Evolutionary conservation across 441 rosid genomes (phyloP).

Genomic region (Pelargonium exstipulatum): DNA sequence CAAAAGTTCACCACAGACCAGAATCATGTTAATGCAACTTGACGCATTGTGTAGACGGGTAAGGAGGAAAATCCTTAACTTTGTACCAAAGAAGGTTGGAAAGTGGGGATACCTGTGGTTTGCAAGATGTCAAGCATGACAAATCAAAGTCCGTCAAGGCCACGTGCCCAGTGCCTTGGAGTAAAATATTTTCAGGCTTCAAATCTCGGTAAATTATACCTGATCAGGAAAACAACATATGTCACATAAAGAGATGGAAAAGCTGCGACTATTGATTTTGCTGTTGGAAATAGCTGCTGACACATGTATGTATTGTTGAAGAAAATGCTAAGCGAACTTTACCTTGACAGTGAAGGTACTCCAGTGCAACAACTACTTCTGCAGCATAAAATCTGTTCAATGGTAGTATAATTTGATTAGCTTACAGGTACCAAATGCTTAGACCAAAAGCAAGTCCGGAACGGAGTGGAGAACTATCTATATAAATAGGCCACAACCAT

Average conservation of each 20-base stretch:
- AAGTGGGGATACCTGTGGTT: slow-evolving; percentile 59
- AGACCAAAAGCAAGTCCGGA: background rate
- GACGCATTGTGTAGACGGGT: background rate
- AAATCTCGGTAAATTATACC: slow-evolving; percentile 91
- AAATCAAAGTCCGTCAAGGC: slow-evolving; percentile 87
- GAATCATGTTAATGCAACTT: background rate
- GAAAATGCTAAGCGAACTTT: slow-evolving; percentile 12
- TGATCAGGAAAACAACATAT: slow-evolving; percentile 24
- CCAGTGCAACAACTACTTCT: slow-evolving; percentile 79
- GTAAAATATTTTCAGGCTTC: slow-evolving; percentile 86
- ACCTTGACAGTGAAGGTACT: slow-evolving; percentile 99
- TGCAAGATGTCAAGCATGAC: slow-evolving; percentile 90
- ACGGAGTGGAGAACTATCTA: too few relatives aligned
- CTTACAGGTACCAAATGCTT: background rate
- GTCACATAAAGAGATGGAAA: slow-evolving; percentile 4
- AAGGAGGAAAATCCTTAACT: background rate
- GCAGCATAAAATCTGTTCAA: slow-evolving; percentile 75
- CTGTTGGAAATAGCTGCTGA: too few relatives aligned
- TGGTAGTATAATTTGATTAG: background rate
- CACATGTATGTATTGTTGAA: background rate
- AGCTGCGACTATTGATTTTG: background rate
- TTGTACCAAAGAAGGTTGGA: background rate
- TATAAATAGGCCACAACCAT: too few relatives aligned
- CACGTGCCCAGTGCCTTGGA: slow-evolving; percentile 72
- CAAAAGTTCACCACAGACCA: slow-evolving; percentile 9